Evolutionary conservation across 352 stramenopile species (phyloP), one percentile per base, ranked within the genome.

Genomic region (Phytopythium kandeliae): DNA sequence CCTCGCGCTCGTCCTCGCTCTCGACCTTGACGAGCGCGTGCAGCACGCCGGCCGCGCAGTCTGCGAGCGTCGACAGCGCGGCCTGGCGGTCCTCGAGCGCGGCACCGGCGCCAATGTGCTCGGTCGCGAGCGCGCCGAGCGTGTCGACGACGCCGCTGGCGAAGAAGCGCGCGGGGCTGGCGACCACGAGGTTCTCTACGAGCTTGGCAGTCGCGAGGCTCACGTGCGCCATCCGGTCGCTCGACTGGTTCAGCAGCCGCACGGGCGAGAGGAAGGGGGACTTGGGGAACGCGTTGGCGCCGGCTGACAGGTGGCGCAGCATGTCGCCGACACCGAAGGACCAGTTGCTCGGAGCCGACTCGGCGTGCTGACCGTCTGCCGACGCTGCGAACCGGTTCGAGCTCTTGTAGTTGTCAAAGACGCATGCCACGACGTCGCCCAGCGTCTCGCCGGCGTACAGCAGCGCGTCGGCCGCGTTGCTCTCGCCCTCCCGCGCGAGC

Each of bases 311-410:
- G 50, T 78, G 77, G 5, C 63, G 62, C 34, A 89, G 60, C 0
- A 88, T 56, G 33, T 89, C 78, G 28, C 65, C 78, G 24, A 92
- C 78, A 22, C 81, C 81, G 49, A 89, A 81, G 21, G 76, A 89
- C 81, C 81, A 92, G 44, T 86, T 69, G 24, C 70, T 85, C 0
- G 80, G 78, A 0, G 80, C 78, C 12, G 69, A 81, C 43, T 85
- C 68, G 1, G 77, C 73, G 35, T 79, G 71, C 26, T 85, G 70
- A 1, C 73, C 71, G 58, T 85, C 74, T 0, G 74, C 71, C 26
- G 80, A 89, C 11, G 77, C 69, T 15, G 71, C 62, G 53, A 85
- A 84, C 17, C 63, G 69, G 40, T 84, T 75, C 4, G 69, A 72
- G 38, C 69, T 82, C 28, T 79, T 85, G 57, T 88, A 72, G 37